These are phyloP conservation scores for Nepenthes alata DNA, from an alignment of 179 eudicot species.

Conservation along the genomic window DNA sequence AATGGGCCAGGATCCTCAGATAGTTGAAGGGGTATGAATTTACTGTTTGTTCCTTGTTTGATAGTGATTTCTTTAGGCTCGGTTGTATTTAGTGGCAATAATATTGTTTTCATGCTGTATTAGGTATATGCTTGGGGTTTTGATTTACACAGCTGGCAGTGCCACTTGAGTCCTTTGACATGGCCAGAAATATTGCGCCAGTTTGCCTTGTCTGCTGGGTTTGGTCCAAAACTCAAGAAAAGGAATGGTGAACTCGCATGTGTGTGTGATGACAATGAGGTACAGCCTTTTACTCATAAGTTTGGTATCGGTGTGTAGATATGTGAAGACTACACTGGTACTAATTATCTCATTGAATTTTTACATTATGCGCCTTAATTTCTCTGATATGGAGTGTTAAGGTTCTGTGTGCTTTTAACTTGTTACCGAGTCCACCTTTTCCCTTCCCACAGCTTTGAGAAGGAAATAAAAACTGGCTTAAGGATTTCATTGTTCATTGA, in stretches of 20 bases:
- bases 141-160: conserved; percentile 74
- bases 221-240: conserved; percentile 76
- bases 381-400: too few relatives aligned
- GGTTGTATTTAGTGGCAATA: background rate
- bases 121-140: conserved; percentile 90
- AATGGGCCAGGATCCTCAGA: conserved; percentile 50
- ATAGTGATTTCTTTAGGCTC: background rate
- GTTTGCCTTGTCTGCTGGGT: conserved; percentile 74
- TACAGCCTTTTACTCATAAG: conserved; percentile 4
- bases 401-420: too few relatives aligned
- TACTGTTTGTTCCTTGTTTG: background rate
- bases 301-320: too few relatives aligned
- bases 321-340: too few relatives aligned
- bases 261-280: conserved; percentile 66
- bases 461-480: too few relatives aligned
- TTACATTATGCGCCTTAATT: too few relatives aligned
- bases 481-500: too few relatives aligned
- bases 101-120: background rate
- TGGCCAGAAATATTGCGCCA: conserved; percentile 89
- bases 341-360: too few relatives aligned
- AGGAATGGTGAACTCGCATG: conserved; percentile 33
- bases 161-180: conserved; percentile 57
- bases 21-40: conserved; percentile 79
- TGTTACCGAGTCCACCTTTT: too few relatives aligned
- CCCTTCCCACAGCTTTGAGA: too few relatives aligned